A percentile compares a stretch with the other conserved stretches of the same genome.
phyloP scores from a whole-genome alignment of 2,329 filamentous ascomycete genomes.

The Venturiaceae sp. region DNA sequence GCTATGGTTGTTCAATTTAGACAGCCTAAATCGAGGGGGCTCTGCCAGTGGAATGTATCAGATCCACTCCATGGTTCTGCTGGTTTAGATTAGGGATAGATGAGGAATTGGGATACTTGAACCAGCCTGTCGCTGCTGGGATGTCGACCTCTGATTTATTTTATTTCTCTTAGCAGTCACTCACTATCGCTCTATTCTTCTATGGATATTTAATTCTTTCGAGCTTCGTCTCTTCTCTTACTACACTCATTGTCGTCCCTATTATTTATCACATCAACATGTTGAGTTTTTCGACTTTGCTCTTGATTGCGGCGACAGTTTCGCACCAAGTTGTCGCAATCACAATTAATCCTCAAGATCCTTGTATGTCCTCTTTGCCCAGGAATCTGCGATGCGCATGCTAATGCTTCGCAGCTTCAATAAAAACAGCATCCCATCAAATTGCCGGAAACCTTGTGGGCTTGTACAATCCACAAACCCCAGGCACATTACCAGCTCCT shows the following conservation, averaged over 20 bases:
- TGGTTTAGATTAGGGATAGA: not conserved
- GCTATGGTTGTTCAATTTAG: too few relatives aligned
- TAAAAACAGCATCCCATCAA: not conserved
- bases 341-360: not conserved
- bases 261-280: not conserved
- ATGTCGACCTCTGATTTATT: not conserved
- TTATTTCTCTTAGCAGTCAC: not conserved
- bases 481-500: constrained; percentile 21
- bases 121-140: not conserved
- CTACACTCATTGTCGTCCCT: not conserved
- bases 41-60: not conserved
- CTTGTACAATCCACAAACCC: constrained; percentile 1
- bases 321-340: not conserved
- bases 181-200: not conserved
- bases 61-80: not conserved
- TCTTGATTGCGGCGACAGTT: not conserved
- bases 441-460: constrained; percentile 1
- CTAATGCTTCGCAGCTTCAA: not conserved
- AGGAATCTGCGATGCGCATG: not conserved
- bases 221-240: not conserved
- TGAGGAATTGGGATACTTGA: not conserved
- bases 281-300: constrained; percentile 1
- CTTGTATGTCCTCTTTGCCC: not conserved
- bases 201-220: not conserved
- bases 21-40: not conserved